These are phyloP conservation scores for Tetraselmis chui DNA, from an alignment of 139 green algal species.

Conservation along the genomic window DNA sequence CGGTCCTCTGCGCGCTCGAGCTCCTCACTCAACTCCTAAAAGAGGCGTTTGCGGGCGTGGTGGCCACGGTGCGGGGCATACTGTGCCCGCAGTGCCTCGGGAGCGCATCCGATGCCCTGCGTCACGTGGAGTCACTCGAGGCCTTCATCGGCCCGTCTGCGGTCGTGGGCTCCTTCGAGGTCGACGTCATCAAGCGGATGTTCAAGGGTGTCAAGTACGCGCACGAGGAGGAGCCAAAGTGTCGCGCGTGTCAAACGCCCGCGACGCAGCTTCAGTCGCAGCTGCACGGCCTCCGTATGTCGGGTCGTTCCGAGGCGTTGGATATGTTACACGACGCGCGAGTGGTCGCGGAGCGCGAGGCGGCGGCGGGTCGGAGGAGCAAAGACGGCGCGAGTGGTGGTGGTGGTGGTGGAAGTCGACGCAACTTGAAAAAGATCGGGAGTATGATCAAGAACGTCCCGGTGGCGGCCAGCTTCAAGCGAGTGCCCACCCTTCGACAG, in stretches of 20 bases:
- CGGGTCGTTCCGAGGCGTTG: background rate
- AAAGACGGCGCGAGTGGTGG: background rate
- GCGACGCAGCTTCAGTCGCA: background rate
- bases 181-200: background rate
- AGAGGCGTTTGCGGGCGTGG: background rate
- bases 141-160: background rate
- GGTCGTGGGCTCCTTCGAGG: background rate
- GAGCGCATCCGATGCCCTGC: background rate
- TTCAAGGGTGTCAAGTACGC: background rate
- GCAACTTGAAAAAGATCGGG: no score
- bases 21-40: background rate
- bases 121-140: background rate
- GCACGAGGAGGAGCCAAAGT: background rate
- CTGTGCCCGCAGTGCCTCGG: constrained; percentile 1
- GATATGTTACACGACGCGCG: background rate
- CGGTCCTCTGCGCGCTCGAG: background rate
- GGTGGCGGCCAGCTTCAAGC: background rate
- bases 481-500: background rate
- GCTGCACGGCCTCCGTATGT: background rate
- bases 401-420: no score
- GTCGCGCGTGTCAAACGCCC: background rate
- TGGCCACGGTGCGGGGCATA: background rate
- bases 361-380: background rate
- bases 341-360: background rate
- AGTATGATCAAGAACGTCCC: background rate